These are phyloP conservation scores for Anastatica hierochuntica DNA, from an alignment of 345 rosid species.

Conservation along the genomic window DNA sequence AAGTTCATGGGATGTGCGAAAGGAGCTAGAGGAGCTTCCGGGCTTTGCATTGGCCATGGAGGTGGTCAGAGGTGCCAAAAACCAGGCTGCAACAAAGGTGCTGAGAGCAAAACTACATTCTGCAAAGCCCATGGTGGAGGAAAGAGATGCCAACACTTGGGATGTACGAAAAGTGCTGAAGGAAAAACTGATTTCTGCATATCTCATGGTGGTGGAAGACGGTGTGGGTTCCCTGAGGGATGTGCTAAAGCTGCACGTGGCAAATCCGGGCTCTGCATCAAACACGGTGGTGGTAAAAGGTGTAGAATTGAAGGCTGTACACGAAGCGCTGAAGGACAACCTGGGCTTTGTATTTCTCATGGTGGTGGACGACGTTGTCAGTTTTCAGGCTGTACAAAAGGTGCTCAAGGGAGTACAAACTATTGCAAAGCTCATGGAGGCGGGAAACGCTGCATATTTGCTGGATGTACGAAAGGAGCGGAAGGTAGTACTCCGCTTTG, in stretches of 20 bases:
- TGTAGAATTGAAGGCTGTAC: conserved; percentile 71
- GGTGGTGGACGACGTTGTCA: conserved; percentile 97
- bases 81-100: conserved; percentile 78
- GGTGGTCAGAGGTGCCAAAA: conserved; percentile 95
- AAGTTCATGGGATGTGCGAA: conserved; percentile 66
- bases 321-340: conserved; percentile 93
- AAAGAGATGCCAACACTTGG: conserved; percentile 79
- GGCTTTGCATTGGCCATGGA: conserved; percentile 90
- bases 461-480: conserved; percentile 87
- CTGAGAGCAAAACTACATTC: conserved; percentile 89
- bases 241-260: conserved; percentile 91
- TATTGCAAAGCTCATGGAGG: conserved; percentile 96
- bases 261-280: conserved; percentile 87
- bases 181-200: conserved; percentile 86
- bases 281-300: conserved; percentile 94
- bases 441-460: conserved; percentile 85
- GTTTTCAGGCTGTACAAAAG: conserved; percentile 46
- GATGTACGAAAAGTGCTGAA: conserved; percentile 95
- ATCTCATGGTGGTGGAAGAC: conserved; percentile 91
- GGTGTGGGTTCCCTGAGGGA: conserved; percentile 66
- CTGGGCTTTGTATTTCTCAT: conserved; percentile 89
- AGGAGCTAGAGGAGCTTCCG: conserved; percentile 91
- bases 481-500: conserved; percentile 96
- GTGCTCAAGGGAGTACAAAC: conserved; percentile 91
- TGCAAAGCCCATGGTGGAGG: conserved; percentile 98